A percentile compares a stretch with the other conserved stretches of the same genome.
Evolutionary conservation across 257 asterid species (phyloP).

Genomic region (Forsythia suspensa): DNA sequence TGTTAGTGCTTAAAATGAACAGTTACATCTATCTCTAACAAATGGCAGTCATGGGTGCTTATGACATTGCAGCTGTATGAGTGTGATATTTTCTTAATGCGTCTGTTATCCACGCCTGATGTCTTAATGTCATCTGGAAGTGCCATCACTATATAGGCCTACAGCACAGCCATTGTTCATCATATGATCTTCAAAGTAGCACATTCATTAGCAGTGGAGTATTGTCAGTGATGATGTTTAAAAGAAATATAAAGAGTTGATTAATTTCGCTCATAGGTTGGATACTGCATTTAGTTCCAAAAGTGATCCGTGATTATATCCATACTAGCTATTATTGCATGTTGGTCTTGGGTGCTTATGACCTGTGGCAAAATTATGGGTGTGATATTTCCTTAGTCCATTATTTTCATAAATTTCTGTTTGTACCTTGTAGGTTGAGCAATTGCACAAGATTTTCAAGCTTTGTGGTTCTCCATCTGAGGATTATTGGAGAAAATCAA

Average conservation of each 20-base stretch:
- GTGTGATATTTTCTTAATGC: too few relatives aligned
- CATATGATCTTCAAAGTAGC: background rate
- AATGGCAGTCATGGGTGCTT: too few relatives aligned
- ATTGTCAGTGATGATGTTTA: background rate
- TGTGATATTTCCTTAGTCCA: background rate
- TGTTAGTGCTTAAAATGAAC: background rate
- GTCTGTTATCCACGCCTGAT: too few relatives aligned
- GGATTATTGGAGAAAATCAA: slow-evolving; percentile 75
- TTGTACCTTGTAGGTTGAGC: slow-evolving; percentile 68
- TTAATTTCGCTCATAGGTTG: background rate
- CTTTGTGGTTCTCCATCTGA: slow-evolving; percentile 93
- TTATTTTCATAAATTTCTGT: background rate
- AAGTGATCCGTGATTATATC: too few relatives aligned
- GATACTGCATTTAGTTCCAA: too few relatives aligned
- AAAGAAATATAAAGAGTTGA: background rate
- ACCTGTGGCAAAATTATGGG: background rate
- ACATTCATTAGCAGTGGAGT: background rate
- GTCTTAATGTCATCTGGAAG: background rate
- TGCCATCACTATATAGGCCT: background rate
- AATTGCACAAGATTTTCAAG: slow-evolving; percentile 85
- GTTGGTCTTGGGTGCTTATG: background rate
- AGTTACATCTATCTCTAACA: background rate
- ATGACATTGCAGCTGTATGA: too few relatives aligned
- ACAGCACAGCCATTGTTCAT: too few relatives aligned
- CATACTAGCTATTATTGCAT: background rate